These are phyloP conservation scores for Lineolata rhizophorae DNA, from an alignment of 495 filamentous ascomycete genomes.

Conservation along the genomic window DNA sequence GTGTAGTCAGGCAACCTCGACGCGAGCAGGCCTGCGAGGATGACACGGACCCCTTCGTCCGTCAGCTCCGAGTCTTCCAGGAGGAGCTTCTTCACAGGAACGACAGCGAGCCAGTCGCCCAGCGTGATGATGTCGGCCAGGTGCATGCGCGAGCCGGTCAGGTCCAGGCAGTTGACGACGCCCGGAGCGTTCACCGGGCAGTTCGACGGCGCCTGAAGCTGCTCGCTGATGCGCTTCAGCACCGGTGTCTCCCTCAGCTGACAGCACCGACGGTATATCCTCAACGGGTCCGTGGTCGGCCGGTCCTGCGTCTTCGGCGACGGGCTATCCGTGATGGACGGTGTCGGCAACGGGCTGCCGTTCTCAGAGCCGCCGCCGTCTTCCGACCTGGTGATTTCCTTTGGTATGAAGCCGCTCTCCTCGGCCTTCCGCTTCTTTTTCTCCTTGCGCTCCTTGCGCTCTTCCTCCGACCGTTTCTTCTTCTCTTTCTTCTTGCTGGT, in stretches of 20 bases:
- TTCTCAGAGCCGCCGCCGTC: constrained; percentile 3
- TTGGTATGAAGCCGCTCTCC: constrained; percentile 58
- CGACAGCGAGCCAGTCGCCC: constrained; percentile 82
- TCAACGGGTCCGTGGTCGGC: constrained; percentile 74
- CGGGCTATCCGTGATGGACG: constrained; percentile 11
- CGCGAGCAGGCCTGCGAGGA: constrained; percentile 70
- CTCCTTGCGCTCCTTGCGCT: constrained; percentile 69
- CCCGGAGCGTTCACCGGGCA: constrained; percentile 37
- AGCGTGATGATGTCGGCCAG: constrained; percentile 65
- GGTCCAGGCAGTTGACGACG: constrained; percentile 56
- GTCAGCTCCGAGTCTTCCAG: constrained; percentile 71
- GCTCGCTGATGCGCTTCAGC: constrained; percentile 67
- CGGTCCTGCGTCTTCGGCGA: constrained; percentile 34
- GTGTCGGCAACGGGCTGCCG: constrained; percentile 15
- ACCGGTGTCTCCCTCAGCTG: constrained; percentile 81
- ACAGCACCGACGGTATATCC: constrained; percentile 89
- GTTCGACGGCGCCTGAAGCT: constrained; percentile 49
- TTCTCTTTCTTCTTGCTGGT: constrained; percentile 60
- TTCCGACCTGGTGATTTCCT: constrained; percentile 36
- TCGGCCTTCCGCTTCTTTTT: constrained; percentile 57
- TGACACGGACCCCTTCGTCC: constrained; percentile 65
- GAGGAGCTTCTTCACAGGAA: constrained; percentile 66
- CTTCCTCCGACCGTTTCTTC: constrained; percentile 77
- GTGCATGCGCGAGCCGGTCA: constrained; percentile 66
- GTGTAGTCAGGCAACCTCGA: constrained; percentile 36